Conservation (phyloP, 208 protist species). For the Angomonas ambiguus region DNA sequence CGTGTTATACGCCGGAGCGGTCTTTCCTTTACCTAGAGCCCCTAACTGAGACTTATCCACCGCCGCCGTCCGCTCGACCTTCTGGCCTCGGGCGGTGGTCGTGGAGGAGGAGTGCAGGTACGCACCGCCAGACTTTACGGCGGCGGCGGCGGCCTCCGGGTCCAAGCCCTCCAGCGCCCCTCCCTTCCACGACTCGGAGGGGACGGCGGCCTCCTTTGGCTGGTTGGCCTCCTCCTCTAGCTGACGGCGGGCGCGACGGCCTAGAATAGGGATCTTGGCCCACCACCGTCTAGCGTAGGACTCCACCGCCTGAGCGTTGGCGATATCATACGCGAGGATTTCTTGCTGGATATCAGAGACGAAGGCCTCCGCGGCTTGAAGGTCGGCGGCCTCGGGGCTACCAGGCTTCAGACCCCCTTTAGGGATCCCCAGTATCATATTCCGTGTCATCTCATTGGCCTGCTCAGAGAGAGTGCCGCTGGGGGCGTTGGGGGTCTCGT, state of each 20-base stretch:
- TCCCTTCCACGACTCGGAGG: not conserved
- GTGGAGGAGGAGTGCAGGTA: slow-evolving; percentile 34
- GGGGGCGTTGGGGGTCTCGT: slow-evolving; percentile 12
- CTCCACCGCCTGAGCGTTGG: slow-evolving; percentile 77
- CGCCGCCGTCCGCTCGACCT: slow-evolving; percentile 57
- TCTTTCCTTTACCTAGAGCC: slow-evolving; percentile 6
- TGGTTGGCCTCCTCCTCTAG: slow-evolving; percentile 29
- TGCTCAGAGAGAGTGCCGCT: slow-evolving; percentile 29
- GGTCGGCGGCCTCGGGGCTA: slow-evolving; percentile 52
- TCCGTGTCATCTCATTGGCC: slow-evolving; percentile 54
- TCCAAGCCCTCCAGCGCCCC: slow-evolving; percentile 2
- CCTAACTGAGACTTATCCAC: slow-evolving; percentile 17
- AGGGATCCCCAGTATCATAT: slow-evolving; percentile 67
- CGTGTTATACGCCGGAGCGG: slow-evolving; percentile 36
- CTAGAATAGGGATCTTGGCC: slow-evolving; percentile 53
- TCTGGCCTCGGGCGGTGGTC: slow-evolving; percentile 3
- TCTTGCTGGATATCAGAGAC: slow-evolving; percentile 73
- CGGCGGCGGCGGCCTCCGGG: not conserved
- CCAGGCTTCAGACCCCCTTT: slow-evolving; percentile 44
- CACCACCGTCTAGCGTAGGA: slow-evolving; percentile 53
- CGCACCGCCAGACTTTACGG: not conserved
- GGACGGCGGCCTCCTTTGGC: not conserved
- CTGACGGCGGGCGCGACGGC: slow-evolving; percentile 30
- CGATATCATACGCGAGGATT: slow-evolving; percentile 77
- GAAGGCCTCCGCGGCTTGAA: slow-evolving; percentile 75